Conservation (phyloP, 1,284 basidiomycete species). For the Trichosporon faecale region DNA sequence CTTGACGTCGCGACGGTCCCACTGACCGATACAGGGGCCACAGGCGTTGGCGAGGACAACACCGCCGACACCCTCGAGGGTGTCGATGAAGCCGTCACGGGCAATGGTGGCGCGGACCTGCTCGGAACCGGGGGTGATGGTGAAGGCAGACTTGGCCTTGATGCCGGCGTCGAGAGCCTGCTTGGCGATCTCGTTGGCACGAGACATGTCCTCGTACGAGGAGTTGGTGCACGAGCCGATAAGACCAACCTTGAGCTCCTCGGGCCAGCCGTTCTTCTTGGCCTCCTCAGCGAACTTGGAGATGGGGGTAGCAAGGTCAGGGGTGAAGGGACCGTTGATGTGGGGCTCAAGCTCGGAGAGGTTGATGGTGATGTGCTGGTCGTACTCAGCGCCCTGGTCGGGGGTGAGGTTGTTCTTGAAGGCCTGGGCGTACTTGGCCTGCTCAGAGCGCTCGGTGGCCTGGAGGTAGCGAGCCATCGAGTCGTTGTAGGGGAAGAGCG, state of each 20-base stretch:
- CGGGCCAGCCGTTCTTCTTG: conserved; percentile 94
- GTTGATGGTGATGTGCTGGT: conserved; percentile 92
- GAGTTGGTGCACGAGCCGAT: conserved; percentile 99
- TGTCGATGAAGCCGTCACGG: conserved; percentile 88
- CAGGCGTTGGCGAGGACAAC: conserved; percentile 97
- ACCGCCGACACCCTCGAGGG: conserved; percentile 84
- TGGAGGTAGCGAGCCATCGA: conserved; percentile 92
- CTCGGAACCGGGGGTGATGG: conserved; percentile 96
- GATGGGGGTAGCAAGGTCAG: conserved; percentile 91
- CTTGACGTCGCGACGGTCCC: conserved; percentile 94
- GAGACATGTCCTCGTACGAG: conserved; percentile 99
- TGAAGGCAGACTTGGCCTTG: conserved; percentile 88
- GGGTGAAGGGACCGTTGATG: conserved; percentile 98
- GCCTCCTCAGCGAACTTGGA: conserved; percentile 91
- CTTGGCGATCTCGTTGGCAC: conserved; percentile 87
- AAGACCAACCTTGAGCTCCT: conserved; percentile 92
- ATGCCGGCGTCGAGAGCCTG: conserved; percentile 86
- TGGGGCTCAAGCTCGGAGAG: conserved; percentile 95
- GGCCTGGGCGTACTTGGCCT: conserved; percentile 82
- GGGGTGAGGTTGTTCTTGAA: conserved; percentile 91
- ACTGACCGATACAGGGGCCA: conserved; percentile 98
- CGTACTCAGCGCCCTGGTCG: conserved; percentile 88
- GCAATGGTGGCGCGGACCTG: conserved; percentile 97
- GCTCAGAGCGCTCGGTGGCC: conserved; percentile 84
- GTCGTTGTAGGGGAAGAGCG: conserved; percentile 96